Percentiles rank a stretch among this genome's conserved stretches.
These are phyloP conservation scores for Penicillium longicatenatum DNA, from an alignment of 495 filamentous ascomycete species.

Conservation along the genomic window DNA sequence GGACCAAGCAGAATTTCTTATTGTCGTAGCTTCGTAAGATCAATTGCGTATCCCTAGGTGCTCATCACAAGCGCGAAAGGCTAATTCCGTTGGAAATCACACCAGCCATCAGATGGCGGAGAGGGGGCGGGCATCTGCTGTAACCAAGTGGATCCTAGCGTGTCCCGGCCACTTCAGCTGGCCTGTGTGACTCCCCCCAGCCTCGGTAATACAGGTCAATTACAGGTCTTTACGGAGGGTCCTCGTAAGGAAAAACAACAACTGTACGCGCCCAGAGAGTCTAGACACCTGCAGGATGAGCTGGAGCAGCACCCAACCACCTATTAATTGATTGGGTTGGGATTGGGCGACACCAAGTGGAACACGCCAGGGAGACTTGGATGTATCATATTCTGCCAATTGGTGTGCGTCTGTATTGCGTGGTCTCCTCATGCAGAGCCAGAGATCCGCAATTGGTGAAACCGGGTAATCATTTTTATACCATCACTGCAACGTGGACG, in stretches of 20 bases:
- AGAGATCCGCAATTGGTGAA: neutral
- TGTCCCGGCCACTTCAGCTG: slow-evolving; percentile 18
- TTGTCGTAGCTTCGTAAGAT: neutral
- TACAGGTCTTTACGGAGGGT: neutral
- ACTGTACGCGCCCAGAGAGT: slow-evolving; percentile 9
- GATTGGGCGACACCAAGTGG: slow-evolving; percentile 7
- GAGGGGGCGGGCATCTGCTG: neutral
- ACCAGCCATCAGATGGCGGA: slow-evolving; percentile 2
- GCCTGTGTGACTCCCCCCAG: slow-evolving; percentile 10
- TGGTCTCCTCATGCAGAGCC: neutral
- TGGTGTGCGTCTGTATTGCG: neutral
- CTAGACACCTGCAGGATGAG: slow-evolving; percentile 24
- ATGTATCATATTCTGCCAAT: slow-evolving; percentile 5
- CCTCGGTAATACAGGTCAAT: slow-evolving; percentile 16
- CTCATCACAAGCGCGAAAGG: neutral
- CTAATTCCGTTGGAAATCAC: neutral
- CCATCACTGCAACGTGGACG: no score
- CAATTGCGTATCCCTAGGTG: neutral
- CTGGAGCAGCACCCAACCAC: slow-evolving; percentile 4
- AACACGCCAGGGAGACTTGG: slow-evolving; percentile 1
- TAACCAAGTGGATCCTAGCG: slow-evolving; percentile 2
- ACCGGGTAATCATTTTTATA: no score
- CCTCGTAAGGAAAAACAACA: slow-evolving; percentile 1
- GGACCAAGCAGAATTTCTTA: neutral
- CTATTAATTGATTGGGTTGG: slow-evolving; percentile 3